These are phyloP conservation scores for Penicillium sp. DNA, from an alignment of 2,329 filamentous ascomycete genomes.

Conservation along the genomic window DNA sequence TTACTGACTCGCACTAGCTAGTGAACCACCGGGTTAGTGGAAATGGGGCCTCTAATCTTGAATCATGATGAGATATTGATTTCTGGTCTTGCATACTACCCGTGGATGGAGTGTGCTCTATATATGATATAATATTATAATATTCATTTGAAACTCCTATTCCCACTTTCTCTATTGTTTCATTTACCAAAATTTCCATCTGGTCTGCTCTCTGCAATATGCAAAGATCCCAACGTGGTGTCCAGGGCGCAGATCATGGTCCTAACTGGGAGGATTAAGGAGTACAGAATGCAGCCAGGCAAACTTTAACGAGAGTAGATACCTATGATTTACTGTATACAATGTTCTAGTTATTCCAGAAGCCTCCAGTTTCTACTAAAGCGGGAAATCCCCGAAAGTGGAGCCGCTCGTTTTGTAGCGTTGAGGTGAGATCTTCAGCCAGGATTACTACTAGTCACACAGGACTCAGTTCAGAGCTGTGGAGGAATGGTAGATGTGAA, in stretches of 20 bases:
- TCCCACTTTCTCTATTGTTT: neutral
- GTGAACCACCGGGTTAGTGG: neutral
- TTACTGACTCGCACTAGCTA: neutral
- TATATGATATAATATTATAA: neutral
- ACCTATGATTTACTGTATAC: neutral
- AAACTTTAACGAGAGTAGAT: neutral
- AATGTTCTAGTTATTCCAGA: neutral
- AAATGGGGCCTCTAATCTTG: slow-evolving; percentile 10
- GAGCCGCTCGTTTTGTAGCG: neutral
- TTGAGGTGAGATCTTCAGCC: neutral
- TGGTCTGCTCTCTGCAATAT: neutral
- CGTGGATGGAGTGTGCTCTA: too few relatives aligned
- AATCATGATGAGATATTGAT: slow-evolving; percentile 9
- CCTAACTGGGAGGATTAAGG: neutral
- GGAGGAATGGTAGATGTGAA: neutral
- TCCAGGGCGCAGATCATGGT: slow-evolving; percentile 1
- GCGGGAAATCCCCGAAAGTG: slow-evolving; percentile 13
- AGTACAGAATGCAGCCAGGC: neutral
- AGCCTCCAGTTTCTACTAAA: neutral
- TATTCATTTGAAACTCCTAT: neutral
- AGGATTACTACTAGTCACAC: neutral
- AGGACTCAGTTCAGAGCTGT: neutral
- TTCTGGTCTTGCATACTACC: neutral
- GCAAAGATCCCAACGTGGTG: neutral
- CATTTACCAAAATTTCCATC: neutral